A percentile compares a stretch with the other conserved stretches of the same genome.
Evolutionary conservation across 768 basidiomycete genomes (phyloP).

Genomic region (Infundibulicybe gibba): DNA sequence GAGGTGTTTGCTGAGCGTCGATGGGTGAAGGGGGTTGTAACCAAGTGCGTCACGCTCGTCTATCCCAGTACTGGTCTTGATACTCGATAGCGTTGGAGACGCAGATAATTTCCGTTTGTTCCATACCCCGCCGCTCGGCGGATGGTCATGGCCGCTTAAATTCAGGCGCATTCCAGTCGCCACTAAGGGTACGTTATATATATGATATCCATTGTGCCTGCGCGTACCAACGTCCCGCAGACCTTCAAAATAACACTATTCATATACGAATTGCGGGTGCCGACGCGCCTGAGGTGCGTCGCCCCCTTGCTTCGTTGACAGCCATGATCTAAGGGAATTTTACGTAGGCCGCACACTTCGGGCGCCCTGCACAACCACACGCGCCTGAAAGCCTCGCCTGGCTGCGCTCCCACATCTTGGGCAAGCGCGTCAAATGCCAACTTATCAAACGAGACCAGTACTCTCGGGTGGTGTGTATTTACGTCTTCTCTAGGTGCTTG

Average conservation of each 20-base stretch:
- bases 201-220: neutral
- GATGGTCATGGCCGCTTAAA: slow-evolving; percentile 63
- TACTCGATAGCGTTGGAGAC: slow-evolving; percentile 64
- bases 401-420: slow-evolving; percentile 54
- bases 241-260: slow-evolving; percentile 75
- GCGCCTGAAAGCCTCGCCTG: slow-evolving; percentile 72
- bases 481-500: neutral
- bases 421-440: slow-evolving; percentile 67
- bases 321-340: neutral
- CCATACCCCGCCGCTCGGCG: slow-evolving; percentile 79
- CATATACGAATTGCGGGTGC: slow-evolving; percentile 88
- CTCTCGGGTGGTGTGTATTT: slow-evolving; percentile 61
- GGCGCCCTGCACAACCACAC: slow-evolving; percentile 73
- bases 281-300: slow-evolving; percentile 84
- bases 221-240: slow-evolving; percentile 30
- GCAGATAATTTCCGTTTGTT: slow-evolving; percentile 87
- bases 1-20: slow-evolving; percentile 50
- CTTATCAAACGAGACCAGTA: slow-evolving; percentile 81
- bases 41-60: slow-evolving; percentile 44
- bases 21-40: slow-evolving; percentile 81
- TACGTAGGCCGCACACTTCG: slow-evolving; percentile 77
- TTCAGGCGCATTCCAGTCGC: slow-evolving; percentile 59
- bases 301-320: neutral
- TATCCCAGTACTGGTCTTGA: neutral
- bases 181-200: slow-evolving; percentile 44